Evolutionary conservation across 1,284 basidiomycete genomes (phyloP).

Genomic region (Cryptococcus floricola): DNA sequence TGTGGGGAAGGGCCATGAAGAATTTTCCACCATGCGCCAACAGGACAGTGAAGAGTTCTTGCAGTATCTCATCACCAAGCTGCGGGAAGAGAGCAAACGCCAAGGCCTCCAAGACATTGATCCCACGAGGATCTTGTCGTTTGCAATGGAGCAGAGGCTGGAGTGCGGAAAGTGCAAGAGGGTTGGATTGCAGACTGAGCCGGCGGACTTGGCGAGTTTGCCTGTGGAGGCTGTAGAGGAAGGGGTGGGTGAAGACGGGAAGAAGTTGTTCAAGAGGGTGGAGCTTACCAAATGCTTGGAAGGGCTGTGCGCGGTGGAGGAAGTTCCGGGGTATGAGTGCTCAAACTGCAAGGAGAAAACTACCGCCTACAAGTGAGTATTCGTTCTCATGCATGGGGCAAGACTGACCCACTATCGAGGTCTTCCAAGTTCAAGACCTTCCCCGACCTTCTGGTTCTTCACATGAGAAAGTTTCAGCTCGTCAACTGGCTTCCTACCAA

Average conservation of each 20-base stretch:
- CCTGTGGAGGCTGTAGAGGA: slow-evolving; percentile 65
- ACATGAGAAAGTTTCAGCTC: slow-evolving; percentile 91
- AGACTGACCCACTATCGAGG: slow-evolving; percentile 47
- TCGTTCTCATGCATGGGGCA: neutral
- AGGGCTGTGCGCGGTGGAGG: slow-evolving; percentile 62
- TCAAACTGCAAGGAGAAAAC: slow-evolving; percentile 62
- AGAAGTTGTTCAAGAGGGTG: slow-evolving; percentile 65
- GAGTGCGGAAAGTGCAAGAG: slow-evolving; percentile 75
- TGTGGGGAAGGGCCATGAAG: slow-evolving; percentile 86
- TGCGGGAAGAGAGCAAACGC: slow-evolving; percentile 65
- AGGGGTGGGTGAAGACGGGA: slow-evolving; percentile 59
- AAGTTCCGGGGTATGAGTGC: slow-evolving; percentile 64
- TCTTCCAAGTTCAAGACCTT: slow-evolving; percentile 76
- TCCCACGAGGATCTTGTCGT: slow-evolving; percentile 73
- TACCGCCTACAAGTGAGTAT: slow-evolving; percentile 60
- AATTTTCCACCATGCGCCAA: slow-evolving; percentile 95
- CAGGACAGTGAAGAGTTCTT: slow-evolving; percentile 98
- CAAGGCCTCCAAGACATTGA: slow-evolving; percentile 50
- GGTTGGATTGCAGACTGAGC: slow-evolving; percentile 85
- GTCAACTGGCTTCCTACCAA: slow-evolving; percentile 97
- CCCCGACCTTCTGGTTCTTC: slow-evolving; percentile 82
- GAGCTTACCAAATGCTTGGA: slow-evolving; percentile 67
- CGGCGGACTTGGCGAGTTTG: slow-evolving; percentile 71
- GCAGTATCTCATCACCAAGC: slow-evolving; percentile 66
- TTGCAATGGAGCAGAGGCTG: slow-evolving; percentile 78